Conservation (phyloP, 306 rosid species). For the Inga leiocalycina region DNA sequence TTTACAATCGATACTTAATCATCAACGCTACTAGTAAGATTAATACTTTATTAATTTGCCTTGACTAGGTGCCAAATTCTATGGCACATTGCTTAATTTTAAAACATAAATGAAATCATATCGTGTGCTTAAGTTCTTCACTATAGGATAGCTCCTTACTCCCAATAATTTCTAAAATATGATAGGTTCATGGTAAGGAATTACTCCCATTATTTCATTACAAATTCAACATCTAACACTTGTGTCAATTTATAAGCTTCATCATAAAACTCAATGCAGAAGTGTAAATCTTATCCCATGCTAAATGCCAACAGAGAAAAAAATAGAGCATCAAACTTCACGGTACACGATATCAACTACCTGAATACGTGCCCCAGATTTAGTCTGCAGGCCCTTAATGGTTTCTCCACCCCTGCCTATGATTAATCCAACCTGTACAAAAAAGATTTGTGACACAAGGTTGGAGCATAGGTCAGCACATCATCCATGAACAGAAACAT, state of each 20-base stretch:
- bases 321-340: neutral
- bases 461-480: neutral
- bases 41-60: neutral
- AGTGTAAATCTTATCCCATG: neutral
- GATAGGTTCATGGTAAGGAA: neutral
- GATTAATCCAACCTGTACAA: conserved; percentile 86
- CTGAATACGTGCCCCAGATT: conserved; percentile 98
- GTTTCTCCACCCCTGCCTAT: conserved; percentile 99
- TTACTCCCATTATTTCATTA: neutral
- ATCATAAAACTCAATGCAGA: too few relatives aligned
- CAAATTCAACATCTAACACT: neutral
- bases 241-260: neutral
- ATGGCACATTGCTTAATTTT: neutral
- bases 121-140: neutral
- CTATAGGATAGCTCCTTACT: neutral
- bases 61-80: neutral
- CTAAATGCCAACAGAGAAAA: neutral
- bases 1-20: too few relatives aligned
- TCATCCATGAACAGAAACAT: conserved; percentile 1
- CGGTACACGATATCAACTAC: conserved; percentile 64
- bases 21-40: neutral
- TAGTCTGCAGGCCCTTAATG: conserved; percentile 87
- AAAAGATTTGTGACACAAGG: neutral
- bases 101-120: neutral
- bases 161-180: neutral